Percentiles rank a stretch among this genome's conserved stretches.
Evolutionary conservation across 306 rosid species (phyloP).

Genomic region (Dryas alaskensis): DNA sequence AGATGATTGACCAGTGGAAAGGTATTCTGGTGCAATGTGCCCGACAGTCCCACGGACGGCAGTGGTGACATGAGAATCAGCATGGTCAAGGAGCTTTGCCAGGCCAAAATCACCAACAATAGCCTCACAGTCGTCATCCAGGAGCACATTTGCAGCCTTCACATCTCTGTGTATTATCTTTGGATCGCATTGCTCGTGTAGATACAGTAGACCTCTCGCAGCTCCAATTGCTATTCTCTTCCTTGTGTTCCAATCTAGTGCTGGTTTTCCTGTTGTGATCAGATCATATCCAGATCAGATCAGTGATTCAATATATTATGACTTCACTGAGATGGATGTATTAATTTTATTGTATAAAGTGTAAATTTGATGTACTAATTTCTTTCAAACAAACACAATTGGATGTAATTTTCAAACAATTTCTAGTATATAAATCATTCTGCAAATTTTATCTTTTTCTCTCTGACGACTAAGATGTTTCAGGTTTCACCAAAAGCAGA

Average conservation of each 20-base stretch:
- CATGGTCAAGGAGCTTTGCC: conserved; percentile 95
- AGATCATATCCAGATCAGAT: not conserved
- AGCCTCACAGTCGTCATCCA: conserved; percentile 83
- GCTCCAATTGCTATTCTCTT: conserved; percentile 95
- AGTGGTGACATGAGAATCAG: conserved; percentile 95
- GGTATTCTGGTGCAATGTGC: conserved; percentile 97
- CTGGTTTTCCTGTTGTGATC: conserved; percentile 68
- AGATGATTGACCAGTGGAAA: conserved; percentile 96
- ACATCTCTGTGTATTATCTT: conserved; percentile 98
- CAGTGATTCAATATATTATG: not conserved
- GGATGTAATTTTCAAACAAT: not conserved
- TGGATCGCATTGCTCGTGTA: conserved; percentile 97
- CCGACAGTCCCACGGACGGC: conserved; percentile 99
- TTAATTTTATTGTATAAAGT: not conserved
- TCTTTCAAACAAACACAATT: not conserved
- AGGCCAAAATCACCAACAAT: conserved; percentile 96
- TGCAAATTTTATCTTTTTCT: not conserved
- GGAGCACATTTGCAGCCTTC: conserved; percentile 95
- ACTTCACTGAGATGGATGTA: not conserved
- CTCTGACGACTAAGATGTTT: not conserved
- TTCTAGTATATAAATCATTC: not conserved
- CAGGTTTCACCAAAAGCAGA: not conserved
- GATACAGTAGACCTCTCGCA: conserved; percentile 90
- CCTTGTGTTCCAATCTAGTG: conserved; percentile 91
- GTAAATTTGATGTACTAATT: not conserved